phyloP scores from a whole-genome alignment of 768 basidiomycete genomes.

The Boletus tomentosulus region DNA sequence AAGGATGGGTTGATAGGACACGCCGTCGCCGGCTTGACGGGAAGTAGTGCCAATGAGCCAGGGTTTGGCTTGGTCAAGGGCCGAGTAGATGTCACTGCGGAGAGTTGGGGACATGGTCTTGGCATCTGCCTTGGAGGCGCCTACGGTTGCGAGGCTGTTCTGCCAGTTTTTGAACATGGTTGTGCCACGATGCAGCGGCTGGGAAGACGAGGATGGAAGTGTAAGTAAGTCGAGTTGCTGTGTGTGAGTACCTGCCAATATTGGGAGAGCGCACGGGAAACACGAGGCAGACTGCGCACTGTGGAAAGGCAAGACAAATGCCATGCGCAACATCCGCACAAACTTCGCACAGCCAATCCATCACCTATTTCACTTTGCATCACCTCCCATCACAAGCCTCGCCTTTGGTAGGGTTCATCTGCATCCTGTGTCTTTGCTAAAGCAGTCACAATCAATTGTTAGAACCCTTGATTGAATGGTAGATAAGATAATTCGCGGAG shows the following conservation, averaged over 20 bases:
- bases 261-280: not conserved
- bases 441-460: too few relatives aligned
- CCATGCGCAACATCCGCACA: not conserved
- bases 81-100: conserved; percentile 43
- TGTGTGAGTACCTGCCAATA: conserved; percentile 1
- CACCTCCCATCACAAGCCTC: too few relatives aligned
- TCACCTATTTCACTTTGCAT: too few relatives aligned
- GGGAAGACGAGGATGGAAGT: not conserved
- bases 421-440: too few relatives aligned
- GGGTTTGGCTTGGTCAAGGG: conserved; percentile 43
- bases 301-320: not conserved
- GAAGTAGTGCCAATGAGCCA: conserved; percentile 11
- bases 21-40: conserved; percentile 44
- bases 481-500: conserved; percentile 13
- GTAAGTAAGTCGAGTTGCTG: conserved; percentile 7
- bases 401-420: too few relatives aligned
- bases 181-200: not conserved
- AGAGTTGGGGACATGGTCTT: conserved; percentile 42
- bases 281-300: conserved; percentile 17
- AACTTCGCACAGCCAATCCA: too few relatives aligned
- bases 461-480: too few relatives aligned
- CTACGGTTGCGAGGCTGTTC: not conserved
- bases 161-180: conserved; percentile 47
- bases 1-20: conserved; percentile 36
- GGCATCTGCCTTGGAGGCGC: conserved; percentile 16